Percentiles rank a stretch among this genome's conserved stretches.
Evolutionary conservation across 768 basidiomycete species (phyloP).

Genomic region (Russula griseocarnosa): DNA sequence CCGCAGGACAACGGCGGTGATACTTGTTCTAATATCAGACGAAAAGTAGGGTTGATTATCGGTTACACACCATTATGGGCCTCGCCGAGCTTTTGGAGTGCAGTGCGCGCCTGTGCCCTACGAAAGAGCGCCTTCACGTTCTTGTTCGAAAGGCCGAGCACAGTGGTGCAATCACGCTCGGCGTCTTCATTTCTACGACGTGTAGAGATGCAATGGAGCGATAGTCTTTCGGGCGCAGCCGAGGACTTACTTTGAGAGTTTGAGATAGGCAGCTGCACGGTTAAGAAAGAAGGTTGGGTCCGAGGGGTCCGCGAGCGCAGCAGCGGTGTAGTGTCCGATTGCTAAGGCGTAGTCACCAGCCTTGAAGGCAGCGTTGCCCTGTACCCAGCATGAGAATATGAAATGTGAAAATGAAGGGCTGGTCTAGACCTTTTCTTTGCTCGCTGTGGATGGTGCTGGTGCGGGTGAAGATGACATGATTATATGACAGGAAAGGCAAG

Average conservation of each 20-base stretch:
- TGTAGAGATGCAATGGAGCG: not conserved
- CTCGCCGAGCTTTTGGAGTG: constrained; percentile 49
- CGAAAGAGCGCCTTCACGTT: constrained; percentile 82
- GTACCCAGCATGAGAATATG: not conserved
- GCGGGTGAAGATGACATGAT: not conserved
- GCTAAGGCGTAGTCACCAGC: constrained; percentile 70
- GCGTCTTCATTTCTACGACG: constrained; percentile 24
- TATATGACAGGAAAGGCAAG: not conserved
- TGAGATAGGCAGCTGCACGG: constrained; percentile 87
- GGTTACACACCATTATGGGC: constrained; percentile 56
- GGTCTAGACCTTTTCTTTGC: constrained; percentile 13
- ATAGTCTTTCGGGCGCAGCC: not conserved
- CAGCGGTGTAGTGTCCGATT: constrained; percentile 82
- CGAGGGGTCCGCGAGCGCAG: constrained; percentile 62
- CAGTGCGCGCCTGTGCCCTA: constrained; percentile 66
- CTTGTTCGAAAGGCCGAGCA: constrained; percentile 47
- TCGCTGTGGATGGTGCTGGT: not conserved
- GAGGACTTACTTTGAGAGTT: constrained; percentile 85
- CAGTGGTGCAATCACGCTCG: constrained; percentile 55
- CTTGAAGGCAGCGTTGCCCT: constrained; percentile 91
- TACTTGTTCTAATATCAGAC: constrained; percentile 4
- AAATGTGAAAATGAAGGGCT: not conserved
- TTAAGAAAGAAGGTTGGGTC: constrained; percentile 84
- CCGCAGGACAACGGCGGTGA: not conserved
- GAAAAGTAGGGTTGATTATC: not conserved